Evolutionary conservation across 257 asterid genomes (phyloP).

Genomic region (Sherardia arvensis): DNA sequence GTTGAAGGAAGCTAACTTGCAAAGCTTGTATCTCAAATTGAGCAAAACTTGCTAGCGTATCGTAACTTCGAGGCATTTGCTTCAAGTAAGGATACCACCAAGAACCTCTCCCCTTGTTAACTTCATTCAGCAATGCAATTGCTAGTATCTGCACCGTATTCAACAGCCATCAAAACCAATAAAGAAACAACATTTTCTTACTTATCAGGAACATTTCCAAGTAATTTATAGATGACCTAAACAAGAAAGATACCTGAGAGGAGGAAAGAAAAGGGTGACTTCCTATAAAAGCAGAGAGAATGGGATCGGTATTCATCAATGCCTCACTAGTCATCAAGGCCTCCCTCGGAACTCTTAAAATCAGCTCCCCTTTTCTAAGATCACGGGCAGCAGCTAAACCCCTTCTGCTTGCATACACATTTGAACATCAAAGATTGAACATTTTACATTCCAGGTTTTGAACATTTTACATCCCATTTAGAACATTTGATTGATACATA

Average conservation of each 20-base stretch:
- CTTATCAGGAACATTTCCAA: neutral
- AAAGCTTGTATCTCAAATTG: constrained; percentile 67
- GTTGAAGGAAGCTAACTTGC: constrained; percentile 46
- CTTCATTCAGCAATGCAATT: constrained; percentile 68
- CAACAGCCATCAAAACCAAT: neutral
- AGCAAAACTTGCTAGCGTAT: constrained; percentile 51
- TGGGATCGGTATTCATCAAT: constrained; percentile 32
- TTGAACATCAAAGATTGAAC: neutral
- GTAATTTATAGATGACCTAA: neutral
- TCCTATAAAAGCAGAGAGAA: constrained; percentile 32
- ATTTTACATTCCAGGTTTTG: neutral
- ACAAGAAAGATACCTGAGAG: constrained; percentile 42
- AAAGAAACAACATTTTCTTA: neutral
- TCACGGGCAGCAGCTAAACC: constrained; percentile 79
- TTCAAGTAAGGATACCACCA: constrained; percentile 74
- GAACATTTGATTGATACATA: too few species aligned
- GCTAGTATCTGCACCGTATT: constrained; percentile 51
- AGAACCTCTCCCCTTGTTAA: constrained; percentile 59
- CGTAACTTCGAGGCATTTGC: constrained; percentile 75
- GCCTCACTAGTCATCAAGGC: constrained; percentile 59
- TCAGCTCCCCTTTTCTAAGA: constrained; percentile 61
- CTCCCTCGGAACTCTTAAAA: constrained; percentile 66
- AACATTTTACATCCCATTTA: too few species aligned
- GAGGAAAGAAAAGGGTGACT: constrained; percentile 44
- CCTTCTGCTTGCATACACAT: constrained; percentile 40